Conservation (phyloP, 106 monocot genomes). For the Ottelia alismoides region DNA sequence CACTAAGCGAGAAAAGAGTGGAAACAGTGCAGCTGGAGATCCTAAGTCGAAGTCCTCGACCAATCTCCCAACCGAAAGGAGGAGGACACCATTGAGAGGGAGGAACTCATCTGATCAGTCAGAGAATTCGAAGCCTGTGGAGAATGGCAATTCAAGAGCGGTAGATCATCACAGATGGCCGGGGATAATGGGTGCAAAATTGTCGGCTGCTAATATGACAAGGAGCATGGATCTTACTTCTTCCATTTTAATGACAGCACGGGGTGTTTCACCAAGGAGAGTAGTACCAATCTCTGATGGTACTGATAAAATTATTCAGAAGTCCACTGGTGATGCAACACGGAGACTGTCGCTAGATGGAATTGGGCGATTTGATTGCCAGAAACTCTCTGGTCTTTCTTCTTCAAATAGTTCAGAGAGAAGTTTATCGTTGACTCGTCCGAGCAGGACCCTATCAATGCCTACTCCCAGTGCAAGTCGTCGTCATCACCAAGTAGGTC, state of each 20-base stretch:
- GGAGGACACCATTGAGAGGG: conserved; percentile 48
- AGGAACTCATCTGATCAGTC: conserved; percentile 42
- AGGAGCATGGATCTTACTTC: conserved; percentile 35
- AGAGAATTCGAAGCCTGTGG: conserved; percentile 51
- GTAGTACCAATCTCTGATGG: conserved; percentile 9
- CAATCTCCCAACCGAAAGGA: conserved; percentile 27
- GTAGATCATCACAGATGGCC: conserved; percentile 67
- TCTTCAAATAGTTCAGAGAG: conserved; percentile 10
- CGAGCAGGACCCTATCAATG: conserved; percentile 26
- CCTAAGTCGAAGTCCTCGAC: conserved; percentile 20
- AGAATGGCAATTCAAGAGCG: conserved; percentile 31
- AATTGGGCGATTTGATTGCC: conserved; percentile 5
- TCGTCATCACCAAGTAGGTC: conserved; percentile 50
- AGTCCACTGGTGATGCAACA: conserved; percentile 8
- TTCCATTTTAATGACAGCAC: conserved; percentile 5
- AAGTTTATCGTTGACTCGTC: conserved; percentile 9
- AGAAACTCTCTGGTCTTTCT: background rate
- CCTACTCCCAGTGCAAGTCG: conserved; percentile 7
- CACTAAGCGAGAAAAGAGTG: conserved; percentile 19
- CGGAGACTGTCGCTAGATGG: conserved; percentile 12
- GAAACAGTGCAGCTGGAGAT: conserved; percentile 16
- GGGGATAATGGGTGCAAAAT: conserved; percentile 18
- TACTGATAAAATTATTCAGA: conserved; percentile 9
- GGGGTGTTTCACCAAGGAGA: conserved; percentile 41
- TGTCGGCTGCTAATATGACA: conserved; percentile 22